phyloP scores from a whole-genome alignment of 2,329 filamentous ascomycete species.

The Ophiosphaerella narmari region DNA sequence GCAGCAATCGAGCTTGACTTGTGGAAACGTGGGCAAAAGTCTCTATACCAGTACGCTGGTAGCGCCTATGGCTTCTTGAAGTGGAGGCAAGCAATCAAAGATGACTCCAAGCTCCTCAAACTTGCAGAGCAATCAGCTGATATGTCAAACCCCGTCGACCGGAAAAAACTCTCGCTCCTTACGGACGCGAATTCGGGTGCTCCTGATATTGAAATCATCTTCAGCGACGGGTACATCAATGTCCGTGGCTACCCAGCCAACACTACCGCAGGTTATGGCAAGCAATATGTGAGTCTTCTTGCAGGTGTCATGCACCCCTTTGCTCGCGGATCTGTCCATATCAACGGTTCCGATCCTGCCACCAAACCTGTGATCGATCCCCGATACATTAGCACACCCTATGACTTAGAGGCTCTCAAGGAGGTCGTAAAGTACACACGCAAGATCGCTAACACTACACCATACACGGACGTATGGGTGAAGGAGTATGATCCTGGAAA shows the following conservation, averaged over 20 bases:
- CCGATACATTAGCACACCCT: constrained; percentile 21
- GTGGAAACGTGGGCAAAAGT: constrained; percentile 34
- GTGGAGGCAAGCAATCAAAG: constrained; percentile 47
- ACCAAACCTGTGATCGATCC: constrained; percentile 25
- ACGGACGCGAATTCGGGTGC: constrained; percentile 30
- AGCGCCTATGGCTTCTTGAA: constrained; percentile 49
- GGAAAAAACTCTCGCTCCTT: constrained; percentile 38
- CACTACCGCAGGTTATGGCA: constrained; percentile 25
- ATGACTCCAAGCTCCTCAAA: constrained; percentile 13
- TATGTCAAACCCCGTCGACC: constrained; percentile 14
- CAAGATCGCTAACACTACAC: constrained; percentile 19
- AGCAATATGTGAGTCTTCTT: constrained; percentile 33
- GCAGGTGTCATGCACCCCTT: constrained; percentile 39
- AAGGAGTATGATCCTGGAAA: constrained; percentile 32
- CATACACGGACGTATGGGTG: constrained; percentile 33
- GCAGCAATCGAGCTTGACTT: constrained; percentile 47
- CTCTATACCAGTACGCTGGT: constrained; percentile 47
- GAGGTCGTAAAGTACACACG: constrained; percentile 27
- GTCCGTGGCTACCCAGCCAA: constrained; percentile 36
- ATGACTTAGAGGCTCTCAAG: constrained; percentile 21
- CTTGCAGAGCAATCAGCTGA: constrained; percentile 16
- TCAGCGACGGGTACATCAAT: constrained; percentile 52
- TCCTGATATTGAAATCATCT: constrained; percentile 51
- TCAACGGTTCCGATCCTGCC: constrained; percentile 14
- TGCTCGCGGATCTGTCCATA: constrained; percentile 26